phyloP scores from a whole-genome alignment of 441 rosid genomes.

The Populus hybrid region DNA sequence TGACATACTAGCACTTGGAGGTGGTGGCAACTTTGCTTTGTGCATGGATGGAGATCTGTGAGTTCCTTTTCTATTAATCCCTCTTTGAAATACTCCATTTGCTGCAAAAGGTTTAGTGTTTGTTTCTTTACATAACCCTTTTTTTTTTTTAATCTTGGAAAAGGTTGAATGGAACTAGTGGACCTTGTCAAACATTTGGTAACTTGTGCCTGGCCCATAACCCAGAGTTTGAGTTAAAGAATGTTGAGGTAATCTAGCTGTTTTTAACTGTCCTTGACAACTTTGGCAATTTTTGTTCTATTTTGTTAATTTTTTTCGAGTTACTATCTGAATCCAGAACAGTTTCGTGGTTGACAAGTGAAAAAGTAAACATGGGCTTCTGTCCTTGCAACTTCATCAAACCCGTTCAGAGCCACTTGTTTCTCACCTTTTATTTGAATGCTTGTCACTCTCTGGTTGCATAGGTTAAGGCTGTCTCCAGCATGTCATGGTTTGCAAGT shows the following conservation, averaged over 20 bases:
- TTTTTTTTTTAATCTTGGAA: slow-evolving; percentile 18
- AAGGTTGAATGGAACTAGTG: slow-evolving; percentile 86
- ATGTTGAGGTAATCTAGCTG: slow-evolving; percentile 68
- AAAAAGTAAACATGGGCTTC: background rate
- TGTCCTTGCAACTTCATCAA: background rate
- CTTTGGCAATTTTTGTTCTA: background rate
- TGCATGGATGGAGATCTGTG: slow-evolving; percentile 84
- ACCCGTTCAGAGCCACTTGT: background rate
- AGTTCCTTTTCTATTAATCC: slow-evolving; percentile 32
- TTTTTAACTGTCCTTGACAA: background rate
- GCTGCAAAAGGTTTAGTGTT: background rate
- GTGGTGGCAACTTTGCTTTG: slow-evolving; percentile 84
- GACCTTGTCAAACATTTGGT: slow-evolving; percentile 81
- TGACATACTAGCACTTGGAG: slow-evolving; percentile 85
- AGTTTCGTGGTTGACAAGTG: background rate
- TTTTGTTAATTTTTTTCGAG: background rate
- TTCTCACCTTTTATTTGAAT: background rate
- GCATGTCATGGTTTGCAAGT: background rate
- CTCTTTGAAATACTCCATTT: background rate
- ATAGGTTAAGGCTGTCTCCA: background rate
- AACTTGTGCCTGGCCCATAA: slow-evolving; percentile 76
- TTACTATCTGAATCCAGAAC: background rate
- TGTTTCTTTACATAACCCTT: background rate
- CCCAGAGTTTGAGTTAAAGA: slow-evolving; percentile 63
- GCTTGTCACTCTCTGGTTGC: background rate